Conservation (phyloP, 164 flowering plant genomes). For the Nymphaea thermarum region DNA sequence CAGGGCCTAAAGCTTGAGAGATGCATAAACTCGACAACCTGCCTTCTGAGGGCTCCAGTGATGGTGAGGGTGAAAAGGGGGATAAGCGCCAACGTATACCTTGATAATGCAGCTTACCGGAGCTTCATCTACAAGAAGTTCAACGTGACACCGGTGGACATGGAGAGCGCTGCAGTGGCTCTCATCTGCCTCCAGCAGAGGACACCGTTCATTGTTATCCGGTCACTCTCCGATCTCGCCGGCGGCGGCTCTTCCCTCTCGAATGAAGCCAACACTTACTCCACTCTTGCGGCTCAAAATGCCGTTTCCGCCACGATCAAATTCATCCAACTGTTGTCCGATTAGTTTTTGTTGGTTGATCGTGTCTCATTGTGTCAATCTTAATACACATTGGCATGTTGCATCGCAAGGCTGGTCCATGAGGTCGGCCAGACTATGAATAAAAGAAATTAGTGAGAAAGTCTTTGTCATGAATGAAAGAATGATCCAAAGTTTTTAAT, state of each 20-base stretch:
- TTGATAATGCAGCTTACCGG: slow-evolving; percentile 20
- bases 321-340: slow-evolving; percentile 9
- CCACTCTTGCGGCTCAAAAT: slow-evolving; percentile 21
- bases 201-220: slow-evolving; percentile 19
- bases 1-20: slow-evolving; percentile 33
- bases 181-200: slow-evolving; percentile 18
- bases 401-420: too few relatives aligned
- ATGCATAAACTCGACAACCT: slow-evolving; percentile 32
- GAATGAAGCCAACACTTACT: slow-evolving; percentile 22
- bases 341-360: too few relatives aligned
- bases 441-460: too few relatives aligned
- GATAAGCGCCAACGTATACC: slow-evolving; percentile 13
- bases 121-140: slow-evolving; percentile 14
- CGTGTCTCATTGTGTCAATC: too few relatives aligned
- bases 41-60: slow-evolving; percentile 15
- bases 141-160: slow-evolving; percentile 18
- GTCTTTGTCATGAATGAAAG: too few relatives aligned
- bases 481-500: too few relatives aligned
- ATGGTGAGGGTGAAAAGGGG: slow-evolving; percentile 18
- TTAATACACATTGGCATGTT: too few relatives aligned
- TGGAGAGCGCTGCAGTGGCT: slow-evolving; percentile 27
- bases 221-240: slow-evolving; percentile 26
- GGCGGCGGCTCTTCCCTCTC: slow-evolving; percentile 26
- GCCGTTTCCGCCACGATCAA: slow-evolving; percentile 15
- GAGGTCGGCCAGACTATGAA: too few relatives aligned